Base-by-base conservation (phyloP, 495 filamentous ascomycete genomes). In the Tuber calosporum region DNA sequence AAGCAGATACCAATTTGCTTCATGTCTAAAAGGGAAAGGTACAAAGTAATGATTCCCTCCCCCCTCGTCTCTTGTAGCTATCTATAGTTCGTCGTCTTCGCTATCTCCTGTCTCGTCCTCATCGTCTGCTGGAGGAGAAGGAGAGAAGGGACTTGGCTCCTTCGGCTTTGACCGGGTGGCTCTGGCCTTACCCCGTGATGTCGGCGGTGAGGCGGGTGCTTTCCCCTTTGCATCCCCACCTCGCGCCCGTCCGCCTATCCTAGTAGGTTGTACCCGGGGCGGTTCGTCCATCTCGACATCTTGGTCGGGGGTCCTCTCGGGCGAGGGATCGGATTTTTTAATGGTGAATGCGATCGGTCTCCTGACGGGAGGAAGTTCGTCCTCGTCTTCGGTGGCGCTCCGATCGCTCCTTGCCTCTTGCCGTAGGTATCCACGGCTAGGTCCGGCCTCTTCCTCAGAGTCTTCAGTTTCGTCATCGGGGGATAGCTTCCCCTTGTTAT, bases 61-160 rank as follows among this genome's bases (percentile, higher is more conserved):
- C 45, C 1, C 22, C 9, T 53, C 45, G n/a, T 22, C 1, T 11
- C 45, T 53, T 53, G 2, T 53, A 22, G 22, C n/a, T 11, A 7
- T 53, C 22, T 53, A 87, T 74, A 87, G 77, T 73, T 87, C 86
- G 76, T 88, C 86, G 75, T 88, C 86, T 78, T 88, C 86, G 3
- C 83, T 84, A 72, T 82, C 83, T 36, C 83, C 83, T 7, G 67
- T 76, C n/a, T 75, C 72, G 2, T 74, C 74, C 2, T 73, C 76
- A 30, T 75, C 71, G 26, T 74, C 72, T 41, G 68, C 79, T 1
- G 85, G 84, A 22, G 83, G 82, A 8, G 81, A 79, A 22, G 80
- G 79, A 13, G 77, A 39, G 9, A 79, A 70, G 13, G 79, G 72
- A 67, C 79, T 74, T 36, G 80, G 75, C 40, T 43, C 70, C 26